Percentiles rank a stretch among this genome's conserved stretches.
Evolutionary conservation across 75 land plant species (phyloP).

Genomic region (Cryptomeria japonica): DNA sequence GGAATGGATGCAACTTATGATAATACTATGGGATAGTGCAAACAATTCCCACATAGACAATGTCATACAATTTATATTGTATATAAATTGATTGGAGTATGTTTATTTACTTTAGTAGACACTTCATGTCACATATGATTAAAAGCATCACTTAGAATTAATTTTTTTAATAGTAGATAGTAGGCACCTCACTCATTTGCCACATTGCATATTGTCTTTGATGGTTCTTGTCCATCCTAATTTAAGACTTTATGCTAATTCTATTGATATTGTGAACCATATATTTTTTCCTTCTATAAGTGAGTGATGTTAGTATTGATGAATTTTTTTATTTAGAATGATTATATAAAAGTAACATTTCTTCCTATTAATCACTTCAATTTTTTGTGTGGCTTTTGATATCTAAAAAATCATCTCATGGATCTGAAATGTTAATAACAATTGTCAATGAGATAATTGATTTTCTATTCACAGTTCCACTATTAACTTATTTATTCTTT

Average conservation of each 20-base stretch:
- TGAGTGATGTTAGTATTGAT: not conserved
- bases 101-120: too few species aligned
- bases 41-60: too few species aligned
- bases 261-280: not conserved
- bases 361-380: not conserved
- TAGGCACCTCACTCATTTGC: too few species aligned
- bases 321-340: not conserved
- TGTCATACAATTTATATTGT: too few species aligned
- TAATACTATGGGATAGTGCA: too few species aligned
- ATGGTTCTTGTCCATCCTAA: too few species aligned
- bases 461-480: not conserved
- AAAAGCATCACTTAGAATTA: too few species aligned
- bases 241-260: not conserved
- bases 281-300: not conserved
- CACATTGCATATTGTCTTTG: too few species aligned
- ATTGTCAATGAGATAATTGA: not conserved
- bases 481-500: not conserved
- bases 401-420: not conserved
- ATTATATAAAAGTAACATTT: not conserved
- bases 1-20: too few species aligned
- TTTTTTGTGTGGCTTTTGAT: not conserved
- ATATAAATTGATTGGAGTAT: too few species aligned
- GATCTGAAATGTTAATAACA: not conserved
- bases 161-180: too few species aligned
- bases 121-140: too few species aligned